Evolutionary conservation across 2,329 filamentous ascomycete genomes (phyloP).

Genomic region (Ustilaginoidea virens): DNA sequence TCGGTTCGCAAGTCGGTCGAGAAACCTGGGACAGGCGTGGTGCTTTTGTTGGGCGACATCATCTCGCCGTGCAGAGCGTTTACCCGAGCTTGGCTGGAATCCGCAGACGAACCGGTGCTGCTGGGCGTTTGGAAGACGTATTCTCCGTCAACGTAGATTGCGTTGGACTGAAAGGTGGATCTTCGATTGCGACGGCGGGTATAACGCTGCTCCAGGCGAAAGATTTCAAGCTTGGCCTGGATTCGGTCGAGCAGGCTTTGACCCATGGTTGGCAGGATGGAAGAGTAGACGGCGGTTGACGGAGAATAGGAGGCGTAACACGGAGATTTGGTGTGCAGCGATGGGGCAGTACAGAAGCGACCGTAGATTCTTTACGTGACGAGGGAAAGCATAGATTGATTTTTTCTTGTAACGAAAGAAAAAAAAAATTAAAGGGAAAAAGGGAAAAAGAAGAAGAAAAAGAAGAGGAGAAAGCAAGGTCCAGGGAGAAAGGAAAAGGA

Average conservation of each 20-base stretch:
- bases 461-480: neutral
- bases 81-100: slow-evolving; percentile 20
- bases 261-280: slow-evolving; percentile 22
- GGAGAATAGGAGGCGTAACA: neutral
- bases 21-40: slow-evolving; percentile 6
- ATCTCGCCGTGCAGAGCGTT: slow-evolving; percentile 21
- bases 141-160: slow-evolving; percentile 88
- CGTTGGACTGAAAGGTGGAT: slow-evolving; percentile 77
- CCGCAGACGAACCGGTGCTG: slow-evolving; percentile 40
- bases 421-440: neutral
- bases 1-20: slow-evolving; percentile 11
- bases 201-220: slow-evolving; percentile 90
- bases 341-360: too few species aligned
- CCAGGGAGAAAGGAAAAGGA: neutral
- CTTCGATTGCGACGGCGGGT: slow-evolving; percentile 75
- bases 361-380: too few species aligned
- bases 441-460: neutral
- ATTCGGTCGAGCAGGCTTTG: slow-evolving; percentile 42
- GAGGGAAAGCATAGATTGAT: too few species aligned
- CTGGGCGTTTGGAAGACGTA: slow-evolving; percentile 65
- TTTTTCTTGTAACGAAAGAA: neutral
- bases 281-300: slow-evolving; percentile 1
- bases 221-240: slow-evolving; percentile 67
- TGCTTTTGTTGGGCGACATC: slow-evolving; percentile 10
- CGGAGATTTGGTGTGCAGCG: too few species aligned